Evolutionary conservation across 179 eudicot genomes (phyloP).

Genomic region (Corrigiola litoralis): DNA sequence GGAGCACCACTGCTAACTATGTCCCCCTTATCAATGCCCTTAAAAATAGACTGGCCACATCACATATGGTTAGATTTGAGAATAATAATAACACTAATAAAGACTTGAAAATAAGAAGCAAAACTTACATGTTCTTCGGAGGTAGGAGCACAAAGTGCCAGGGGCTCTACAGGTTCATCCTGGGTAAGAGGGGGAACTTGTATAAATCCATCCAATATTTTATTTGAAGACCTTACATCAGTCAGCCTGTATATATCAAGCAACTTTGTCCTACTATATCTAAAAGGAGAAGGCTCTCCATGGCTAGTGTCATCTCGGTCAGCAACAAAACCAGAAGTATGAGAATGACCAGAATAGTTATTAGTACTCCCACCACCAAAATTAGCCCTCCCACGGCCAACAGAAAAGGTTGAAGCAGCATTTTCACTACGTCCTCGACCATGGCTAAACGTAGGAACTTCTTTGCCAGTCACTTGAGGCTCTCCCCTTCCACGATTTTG

Average conservation of each 20-base stretch:
- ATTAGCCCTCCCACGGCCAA: conserved; percentile 58
- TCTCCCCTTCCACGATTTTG: conserved; percentile 68
- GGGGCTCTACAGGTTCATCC: conserved; percentile 73
- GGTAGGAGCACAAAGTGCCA: conserved; percentile 69
- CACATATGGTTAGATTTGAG: conserved; percentile 24
- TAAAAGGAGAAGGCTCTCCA: conserved; percentile 47
- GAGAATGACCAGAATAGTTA: conserved; percentile 27
- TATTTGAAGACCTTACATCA: conserved; percentile 41
- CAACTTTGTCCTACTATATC: conserved; percentile 72
- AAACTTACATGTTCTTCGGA: conserved; percentile 74
- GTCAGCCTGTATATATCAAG: conserved; percentile 67
- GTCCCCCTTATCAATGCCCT: conserved; percentile 93
- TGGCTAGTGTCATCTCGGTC: conserved; percentile 54
- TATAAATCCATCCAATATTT: conserved; percentile 46
- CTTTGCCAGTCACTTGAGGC: conserved; percentile 51
- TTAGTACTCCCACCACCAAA: conserved; percentile 34
- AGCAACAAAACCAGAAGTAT: conserved; percentile 25
- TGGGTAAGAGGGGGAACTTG: conserved; percentile 73
- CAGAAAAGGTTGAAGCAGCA: conserved; percentile 42
- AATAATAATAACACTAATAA: conserved; percentile 1
- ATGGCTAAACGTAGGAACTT: conserved; percentile 49
- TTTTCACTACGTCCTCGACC: conserved; percentile 87
- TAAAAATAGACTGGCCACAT: conserved; percentile 52
- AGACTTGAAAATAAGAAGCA: not conserved
- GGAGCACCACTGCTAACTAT: conserved; percentile 82